These are phyloP conservation scores for Oidium heveae DNA, from an alignment of 2,329 filamentous ascomycete genomes.

Conservation along the genomic window DNA sequence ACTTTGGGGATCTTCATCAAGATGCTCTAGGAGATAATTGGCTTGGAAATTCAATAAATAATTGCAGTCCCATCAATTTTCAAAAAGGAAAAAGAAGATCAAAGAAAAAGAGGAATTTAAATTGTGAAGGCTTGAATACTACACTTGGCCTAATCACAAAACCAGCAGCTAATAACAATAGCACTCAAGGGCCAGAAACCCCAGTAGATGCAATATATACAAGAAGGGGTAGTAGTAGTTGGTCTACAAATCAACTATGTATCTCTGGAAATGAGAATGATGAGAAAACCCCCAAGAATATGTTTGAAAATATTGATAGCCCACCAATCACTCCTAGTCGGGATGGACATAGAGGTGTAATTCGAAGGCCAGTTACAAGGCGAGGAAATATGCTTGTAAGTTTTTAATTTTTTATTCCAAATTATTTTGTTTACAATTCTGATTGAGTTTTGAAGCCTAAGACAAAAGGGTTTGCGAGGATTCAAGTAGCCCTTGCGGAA, in stretches of 20 bases:
- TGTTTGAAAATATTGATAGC: constrained; percentile 16
- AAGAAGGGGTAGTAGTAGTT: constrained; percentile 67
- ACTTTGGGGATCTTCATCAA: constrained; percentile 8
- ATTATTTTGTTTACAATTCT: too few relatives aligned
- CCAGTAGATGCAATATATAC: constrained; percentile 23
- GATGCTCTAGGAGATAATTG: constrained; percentile 33
- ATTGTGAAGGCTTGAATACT: constrained; percentile 45
- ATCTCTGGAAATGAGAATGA: constrained; percentile 63
- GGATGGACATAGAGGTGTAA: constrained; percentile 45
- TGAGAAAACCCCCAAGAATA: constrained; percentile 30
- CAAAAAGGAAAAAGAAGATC: constrained; percentile 32
- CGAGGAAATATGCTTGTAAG: constrained; percentile 70
- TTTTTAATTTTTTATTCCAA: constrained; percentile 3
- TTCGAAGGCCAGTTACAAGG: constrained; percentile 60
- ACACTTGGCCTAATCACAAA: constrained; percentile 44
- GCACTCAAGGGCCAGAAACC: constrained; percentile 17
- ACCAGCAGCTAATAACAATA: constrained; percentile 42
- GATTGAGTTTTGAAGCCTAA: constrained; percentile 42
- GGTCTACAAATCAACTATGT: constrained; percentile 71
- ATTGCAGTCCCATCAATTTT: constrained; percentile 60
- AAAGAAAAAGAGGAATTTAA: constrained; percentile 39
- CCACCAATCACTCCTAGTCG: constrained; percentile 19
- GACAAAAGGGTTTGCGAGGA: constrained; percentile 83
- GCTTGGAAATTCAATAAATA: constrained; percentile 43
- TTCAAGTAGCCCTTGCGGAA: constrained; percentile 70